Percentiles rank a stretch among this genome's conserved stretches.
Evolutionary conservation across 805 yeast species (phyloP).

Genomic region (Wickerhamiella nectarea): DNA sequence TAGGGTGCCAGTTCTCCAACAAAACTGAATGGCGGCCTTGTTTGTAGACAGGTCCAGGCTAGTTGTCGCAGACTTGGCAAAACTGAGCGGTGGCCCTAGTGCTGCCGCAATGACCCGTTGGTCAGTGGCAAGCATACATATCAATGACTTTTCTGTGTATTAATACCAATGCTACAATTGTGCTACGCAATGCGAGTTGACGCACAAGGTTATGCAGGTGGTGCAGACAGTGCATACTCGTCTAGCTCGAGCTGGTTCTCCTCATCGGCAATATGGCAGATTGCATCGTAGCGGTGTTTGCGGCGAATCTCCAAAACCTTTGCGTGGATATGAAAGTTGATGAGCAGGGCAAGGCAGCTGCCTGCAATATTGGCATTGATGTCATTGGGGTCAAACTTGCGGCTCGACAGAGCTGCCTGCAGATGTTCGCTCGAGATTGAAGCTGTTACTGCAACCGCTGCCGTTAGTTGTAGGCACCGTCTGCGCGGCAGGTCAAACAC

Average conservation of each 20-base stretch:
- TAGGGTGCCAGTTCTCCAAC: conserved; percentile 19
- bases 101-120: too few relatives aligned
- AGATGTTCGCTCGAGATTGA: conserved; percentile 31
- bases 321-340: conserved; percentile 27
- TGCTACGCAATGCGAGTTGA: background rate
- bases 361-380: conserved; percentile 29
- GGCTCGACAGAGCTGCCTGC: conserved; percentile 25
- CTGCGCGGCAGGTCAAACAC: conserved; percentile 28
- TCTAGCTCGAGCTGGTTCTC: conserved; percentile 7
- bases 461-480: conserved; percentile 26
- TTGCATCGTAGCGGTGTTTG: conserved; percentile 20
- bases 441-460: conserved; percentile 23
- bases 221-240: conserved; percentile 1
- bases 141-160: too few relatives aligned
- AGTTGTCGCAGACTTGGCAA: conserved; percentile 2
- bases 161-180: background rate
- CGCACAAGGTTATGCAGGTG: conserved; percentile 8
- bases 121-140: background rate
- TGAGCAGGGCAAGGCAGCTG: conserved; percentile 22
- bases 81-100: too few relatives aligned
- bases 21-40: conserved; percentile 12
- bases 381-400: conserved; percentile 28
- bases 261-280: conserved; percentile 18
- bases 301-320: conserved; percentile 24
- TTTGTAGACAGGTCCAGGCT: conserved; percentile 17